phyloP scores from a whole-genome alignment of 2,329 filamentous ascomycete species.

The Aspergillus jensenii region DNA sequence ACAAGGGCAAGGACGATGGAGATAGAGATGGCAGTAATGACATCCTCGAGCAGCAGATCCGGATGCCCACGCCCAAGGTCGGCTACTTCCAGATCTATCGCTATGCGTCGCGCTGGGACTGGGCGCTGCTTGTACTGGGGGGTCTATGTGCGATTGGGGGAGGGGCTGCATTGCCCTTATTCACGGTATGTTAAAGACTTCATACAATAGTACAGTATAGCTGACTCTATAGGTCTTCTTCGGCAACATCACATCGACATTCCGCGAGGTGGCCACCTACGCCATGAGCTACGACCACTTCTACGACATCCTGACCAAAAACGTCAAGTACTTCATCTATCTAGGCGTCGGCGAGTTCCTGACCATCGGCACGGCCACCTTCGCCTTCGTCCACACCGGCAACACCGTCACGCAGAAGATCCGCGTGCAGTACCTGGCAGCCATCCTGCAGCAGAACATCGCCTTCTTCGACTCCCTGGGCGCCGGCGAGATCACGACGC shows the following conservation, averaged over 20 bases:
- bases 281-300: conserved; percentile 55
- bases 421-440: conserved; percentile 74
- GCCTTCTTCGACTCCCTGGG: conserved; percentile 89
- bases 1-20: background rate
- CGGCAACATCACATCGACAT: conserved; percentile 69
- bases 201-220: background rate
- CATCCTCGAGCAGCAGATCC: conserved; percentile 65
- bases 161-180: conserved; percentile 72
- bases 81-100: conserved; percentile 63
- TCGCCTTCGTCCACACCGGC: conserved; percentile 83
- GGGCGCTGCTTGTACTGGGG: conserved; percentile 60
- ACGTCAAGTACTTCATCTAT: conserved; percentile 80
- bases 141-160: conserved; percentile 63
- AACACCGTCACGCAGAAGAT: conserved; percentile 75
- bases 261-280: conserved; percentile 62
- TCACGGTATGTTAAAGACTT: conserved; percentile 56
- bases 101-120: conserved; percentile 64
- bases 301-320: conserved; percentile 55
- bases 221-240: conserved; percentile 57
- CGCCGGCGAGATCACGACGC: conserved; percentile 84
- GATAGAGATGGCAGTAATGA: conserved; percentile 52
- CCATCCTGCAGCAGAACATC: conserved; percentile 81
- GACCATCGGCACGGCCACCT: conserved; percentile 71
- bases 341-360: conserved; percentile 75
- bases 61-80: conserved; percentile 61